A percentile compares a stretch with the other conserved stretches of the same genome.
phyloP scores from a whole-genome alignment of 176 grass and related monocot species.

The Oryza longistaminata region DNA sequence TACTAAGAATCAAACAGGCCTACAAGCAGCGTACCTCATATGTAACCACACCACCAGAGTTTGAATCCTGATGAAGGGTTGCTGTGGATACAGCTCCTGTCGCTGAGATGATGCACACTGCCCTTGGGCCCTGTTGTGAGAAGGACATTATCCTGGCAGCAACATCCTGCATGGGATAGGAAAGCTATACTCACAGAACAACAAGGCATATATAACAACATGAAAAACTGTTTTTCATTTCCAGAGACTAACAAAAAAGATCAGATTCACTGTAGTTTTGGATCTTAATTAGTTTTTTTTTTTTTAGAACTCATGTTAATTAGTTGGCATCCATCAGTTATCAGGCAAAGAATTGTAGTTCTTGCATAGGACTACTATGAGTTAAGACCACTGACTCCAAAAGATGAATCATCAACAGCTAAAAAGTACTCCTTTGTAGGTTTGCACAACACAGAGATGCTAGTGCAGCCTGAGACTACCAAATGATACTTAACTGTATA shows the following conservation, averaged over 20 bases:
- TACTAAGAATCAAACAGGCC: not conserved
- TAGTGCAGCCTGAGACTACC: not conserved
- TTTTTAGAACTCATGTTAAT: not conserved
- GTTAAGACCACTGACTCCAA: not conserved
- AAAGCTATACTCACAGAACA: conserved; percentile 25
- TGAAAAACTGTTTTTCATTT: not conserved
- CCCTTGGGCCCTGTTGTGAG: conserved; percentile 89
- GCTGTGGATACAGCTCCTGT: conserved; percentile 76
- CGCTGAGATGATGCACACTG: conserved; percentile 90
- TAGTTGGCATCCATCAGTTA: not conserved
- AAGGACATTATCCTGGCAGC: conserved; percentile 89
- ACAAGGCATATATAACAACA: not conserved
- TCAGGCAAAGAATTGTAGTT: not conserved
- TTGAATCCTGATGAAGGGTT: conserved; percentile 72
- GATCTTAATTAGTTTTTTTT: not conserved
- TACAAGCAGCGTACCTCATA: conserved; percentile 63
- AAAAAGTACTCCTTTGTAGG: not conserved
- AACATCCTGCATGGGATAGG: conserved; percentile 58
- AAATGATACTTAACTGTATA: not conserved
- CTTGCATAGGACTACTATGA: not conserved
- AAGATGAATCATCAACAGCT: not conserved
- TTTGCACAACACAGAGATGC: not conserved
- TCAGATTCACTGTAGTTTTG: not conserved
- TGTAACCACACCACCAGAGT: conserved; percentile 65
- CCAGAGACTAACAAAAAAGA: not conserved